Base-by-base conservation (phyloP, 202 grass and related monocot species). In the Zoysia matrella region DNA sequence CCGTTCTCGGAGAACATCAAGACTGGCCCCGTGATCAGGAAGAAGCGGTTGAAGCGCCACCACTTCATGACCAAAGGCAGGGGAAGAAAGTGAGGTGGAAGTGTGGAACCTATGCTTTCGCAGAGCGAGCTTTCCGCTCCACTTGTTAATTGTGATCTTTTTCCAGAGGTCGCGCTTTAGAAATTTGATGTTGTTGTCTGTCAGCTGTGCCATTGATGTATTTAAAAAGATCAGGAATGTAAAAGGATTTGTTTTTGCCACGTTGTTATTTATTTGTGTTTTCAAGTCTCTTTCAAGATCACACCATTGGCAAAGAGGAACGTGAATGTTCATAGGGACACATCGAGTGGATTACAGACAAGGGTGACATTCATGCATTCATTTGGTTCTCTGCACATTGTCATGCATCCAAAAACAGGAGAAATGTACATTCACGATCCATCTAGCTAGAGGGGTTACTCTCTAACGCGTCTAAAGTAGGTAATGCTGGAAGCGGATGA, bases 41-140 rank as follows among this genome's bases (percentile, higher is more conserved):
- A 97, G 90, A 97, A 93, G 88, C 89, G 83, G 77, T 81, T 89
- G 83, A 91, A 89, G 86, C 56, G 80, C 57, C 92, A 94, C 71
- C 92, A 94, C 74, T 89, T 94, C 70, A 71, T 86, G 88, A 65
- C 39, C 61, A 94, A 94, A 72, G 82, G 84, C 79, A 83, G 84
- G 43, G 88, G 88, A 83, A 83, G 88, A 0, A 53, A 67, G 49
- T 86, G 84, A 90, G 49, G 22, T 22, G 22, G 22, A 22, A 22
- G 22, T 22, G 22, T 22, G 22, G 22, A 22, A 22, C 22, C 22
- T 22, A 22, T 22, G 22, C 22, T 22, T 22, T 22, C 22, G 0
- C 22, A 43, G 1, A 6, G 41, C 51, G 70, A 82, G 4, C 47
- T 58, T 44, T 51, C 53, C 73, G 56, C 78, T 61, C 88, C 47